Base-by-base conservation (phyloP, 2,329 filamentous ascomycete species). In the Cladophialophora carrionii region DNA sequence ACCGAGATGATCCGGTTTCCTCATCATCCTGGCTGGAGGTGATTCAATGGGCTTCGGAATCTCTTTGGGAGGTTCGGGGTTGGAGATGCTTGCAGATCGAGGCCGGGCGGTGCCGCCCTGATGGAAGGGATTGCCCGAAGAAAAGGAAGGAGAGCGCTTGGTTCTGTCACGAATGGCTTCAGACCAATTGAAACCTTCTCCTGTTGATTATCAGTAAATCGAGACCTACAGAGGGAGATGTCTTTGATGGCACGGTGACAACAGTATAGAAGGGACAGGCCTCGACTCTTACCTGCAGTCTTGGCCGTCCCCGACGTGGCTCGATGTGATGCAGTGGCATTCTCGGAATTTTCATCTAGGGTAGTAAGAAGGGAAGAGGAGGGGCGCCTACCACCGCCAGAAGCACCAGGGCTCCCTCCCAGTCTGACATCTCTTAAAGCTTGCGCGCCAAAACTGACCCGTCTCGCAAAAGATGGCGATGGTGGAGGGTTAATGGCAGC, bases 151-250 rank as follows among this genome's bases (percentile, higher is more conserved):
- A 58, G 87, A 89, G 79, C 92, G 93, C 81, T 96, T 92, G 73
- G 93, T 93, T 76, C 93, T 90, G 74, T 88, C 90, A 78, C 92
- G 91, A 83, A 97, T 87, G 82, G 96, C 93, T 82, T 97, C 94
- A 76, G 92, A 91, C 90, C 94, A 96, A 81, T 96, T 96, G 85
- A 96, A 96, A 78, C 91, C 91, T 84, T 95, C 92, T 84, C 91
- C 90, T 93, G 86, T 80, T 69, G 12, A 41, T 4, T 26, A 56
- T 68, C 46, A 69, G 64, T 58, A 20, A 22, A 12, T 22, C 57
- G 29, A 26, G 24, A 53, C 20, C 24, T 26, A 24, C 37, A 20
- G 54, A 17, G 37, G 22, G 29, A 22, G 12, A n/a, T 58, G 17
- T 22, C 20, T 52, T 24, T 12, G 43, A 8, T 34, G 17, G 29